Evolutionary conservation across 2,329 filamentous ascomycete genomes (phyloP), one percentile per base, ranked within the genome.

Genomic region (Colletotrichum navitas): DNA sequence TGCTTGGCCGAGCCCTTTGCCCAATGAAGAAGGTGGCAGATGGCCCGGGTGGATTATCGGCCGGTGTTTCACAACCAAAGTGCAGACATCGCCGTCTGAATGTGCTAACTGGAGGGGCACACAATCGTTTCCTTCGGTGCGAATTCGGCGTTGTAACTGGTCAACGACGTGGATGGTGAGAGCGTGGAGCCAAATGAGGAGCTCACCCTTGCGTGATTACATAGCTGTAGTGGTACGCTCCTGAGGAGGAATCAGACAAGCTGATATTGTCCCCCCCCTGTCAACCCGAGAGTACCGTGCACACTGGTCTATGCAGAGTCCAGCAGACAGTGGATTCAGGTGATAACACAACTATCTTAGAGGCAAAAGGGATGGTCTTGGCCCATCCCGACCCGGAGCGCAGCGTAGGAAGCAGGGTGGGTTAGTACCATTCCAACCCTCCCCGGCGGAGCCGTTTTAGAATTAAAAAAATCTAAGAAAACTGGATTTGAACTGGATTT

Each of bases 181-280:
- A 63, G 65, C 68, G 59, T 69, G 68, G 68, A 71, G 68, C 11
- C 52, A 47, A 60, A 71, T 68, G 68, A 72, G 69, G 65, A 72
- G 69, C 69, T 72, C 59, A 63, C 68, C 65, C 66, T 47, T 69
- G 66, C 7, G 39, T 71, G 68, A 68, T 68, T 71, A 71, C 63
- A 56, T 71, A 71, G 63, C 63, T 67, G 26, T 41, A 12, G 18
- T 52, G 68, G 68, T 72, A 72, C 63, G 65, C 64, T 68, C 24
- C 12, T 2, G 29, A 55, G 51, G 16, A 29, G 34, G 29, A 29
- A 4, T 29, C 29, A 29, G 29, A 29, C 29, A 29, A 29, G 29
- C 29, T 29, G 29, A 29, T 29, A 29, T 2, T 29, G 29, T 4
- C 29, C 29, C 29, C 29, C 29, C 29, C 29, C 29, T 29, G 29